Base-by-base conservation (phyloP, 2,329 filamentous ascomycete genomes). In the Pyrenophora seminiperda region DNA sequence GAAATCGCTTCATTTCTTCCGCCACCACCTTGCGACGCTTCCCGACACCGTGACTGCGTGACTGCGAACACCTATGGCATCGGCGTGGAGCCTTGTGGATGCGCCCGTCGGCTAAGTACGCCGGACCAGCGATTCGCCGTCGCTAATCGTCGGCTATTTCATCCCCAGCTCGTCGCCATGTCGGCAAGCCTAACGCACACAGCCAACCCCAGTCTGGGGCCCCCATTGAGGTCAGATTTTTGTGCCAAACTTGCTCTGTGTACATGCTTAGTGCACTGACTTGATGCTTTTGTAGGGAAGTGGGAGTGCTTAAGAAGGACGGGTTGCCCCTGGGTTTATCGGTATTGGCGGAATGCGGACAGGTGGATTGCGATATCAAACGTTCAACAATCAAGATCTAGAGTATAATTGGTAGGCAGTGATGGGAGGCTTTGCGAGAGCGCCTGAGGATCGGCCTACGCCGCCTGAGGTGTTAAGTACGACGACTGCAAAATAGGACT, bases 391-490 rank as follows among this genome's bases (percentile, higher is more conserved):
- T 36, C 19, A 36, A 36, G 37, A 46, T 30, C 46, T 19, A 14
- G 45, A 48, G 22, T 27, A 3, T 9, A 7, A 27, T 27, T 27
- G 22, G 10, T 5, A 27, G 10, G 7, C 22, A 53, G 65, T 32
- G 30, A 73, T 71, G 66, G 69, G 65, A 36, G 72, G 69, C 31
- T 74, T 76, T 68, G 42, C 79, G 57, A 75, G 76, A 41, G 79
- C 78, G 30, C 76, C 79, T 30, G 81, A 83, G 62, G 81, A 83
- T 64, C 74, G 81, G 57, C 80, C 80, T 19, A 83, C 80, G 54
- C 81, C 81, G 15, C 74, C 76, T 50, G 79, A 81, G 67, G 80
- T 83, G 27, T 66, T 70, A 59, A 37, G 66, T 67, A 33, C 27
- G n/a, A 22, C 10, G 10, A 6, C 18, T 29, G 9, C 9, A 17